Evolutionary conservation across 768 basidiomycete genomes (phyloP).

Genomic region (Cytidiella melzeri): DNA sequence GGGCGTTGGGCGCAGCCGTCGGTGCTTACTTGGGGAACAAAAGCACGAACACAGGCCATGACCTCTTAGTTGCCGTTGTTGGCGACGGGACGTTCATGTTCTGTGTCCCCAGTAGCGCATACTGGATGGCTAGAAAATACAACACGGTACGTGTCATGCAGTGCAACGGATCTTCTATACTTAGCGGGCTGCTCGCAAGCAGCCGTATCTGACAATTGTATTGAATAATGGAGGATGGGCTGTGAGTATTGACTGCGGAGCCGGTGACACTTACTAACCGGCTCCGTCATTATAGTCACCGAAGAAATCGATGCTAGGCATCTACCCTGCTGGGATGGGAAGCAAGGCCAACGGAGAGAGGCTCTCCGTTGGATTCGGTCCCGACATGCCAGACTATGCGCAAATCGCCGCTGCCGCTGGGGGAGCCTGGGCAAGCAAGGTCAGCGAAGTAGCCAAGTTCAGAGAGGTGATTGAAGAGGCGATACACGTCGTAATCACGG

Average conservation of each 20-base stretch:
- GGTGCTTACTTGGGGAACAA: constrained; percentile 46
- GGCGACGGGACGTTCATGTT: constrained; percentile 72
- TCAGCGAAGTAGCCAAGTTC: constrained; percentile 24
- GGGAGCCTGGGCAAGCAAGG: constrained; percentile 56
- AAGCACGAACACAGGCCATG: constrained; percentile 30
- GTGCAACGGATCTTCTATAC: not conserved
- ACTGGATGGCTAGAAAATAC: constrained; percentile 70
- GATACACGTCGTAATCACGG: constrained; percentile 47
- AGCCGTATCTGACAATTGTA: constrained; percentile 69
- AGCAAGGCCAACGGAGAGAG: constrained; percentile 34
- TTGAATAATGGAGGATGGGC: constrained; percentile 72
- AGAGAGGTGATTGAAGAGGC: constrained; percentile 40
- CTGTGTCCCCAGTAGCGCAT: constrained; percentile 56
- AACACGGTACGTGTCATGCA: constrained; percentile 41
- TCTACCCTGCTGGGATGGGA: constrained; percentile 56
- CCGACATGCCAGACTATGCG: constrained; percentile 51
- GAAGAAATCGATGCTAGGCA: constrained; percentile 55
- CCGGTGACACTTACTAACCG: not conserved
- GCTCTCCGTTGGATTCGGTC: constrained; percentile 62
- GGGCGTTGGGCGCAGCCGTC: constrained; percentile 59
- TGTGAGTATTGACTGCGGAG: constrained; percentile 26
- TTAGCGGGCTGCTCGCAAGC: not conserved
- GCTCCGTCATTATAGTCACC: constrained; percentile 38
- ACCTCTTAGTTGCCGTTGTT: constrained; percentile 54
- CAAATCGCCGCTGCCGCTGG: constrained; percentile 64